These are phyloP conservation scores for Xerocomus nothofagi DNA, from an alignment of 1,284 basidiomycete genomes.

Conservation along the genomic window DNA sequence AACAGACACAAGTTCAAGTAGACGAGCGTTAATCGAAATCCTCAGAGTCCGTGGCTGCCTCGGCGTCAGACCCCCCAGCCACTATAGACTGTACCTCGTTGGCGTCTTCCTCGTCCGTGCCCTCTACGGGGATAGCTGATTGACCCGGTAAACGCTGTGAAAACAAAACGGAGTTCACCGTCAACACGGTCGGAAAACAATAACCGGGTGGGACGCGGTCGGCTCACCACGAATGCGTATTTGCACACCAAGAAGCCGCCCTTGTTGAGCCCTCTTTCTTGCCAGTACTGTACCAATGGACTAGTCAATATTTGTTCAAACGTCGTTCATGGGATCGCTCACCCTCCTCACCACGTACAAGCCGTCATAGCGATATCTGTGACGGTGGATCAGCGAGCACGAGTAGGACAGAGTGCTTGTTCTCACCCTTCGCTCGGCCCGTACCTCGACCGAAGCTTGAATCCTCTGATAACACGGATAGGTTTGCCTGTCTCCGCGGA, in stretches of 20 bases:
- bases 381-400: not conserved
- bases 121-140: conserved; percentile 48
- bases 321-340: conserved; percentile 5
- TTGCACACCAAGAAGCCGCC: conserved; percentile 76
- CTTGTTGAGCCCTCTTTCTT: conserved; percentile 62
- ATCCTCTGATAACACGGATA: conserved; percentile 81
- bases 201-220: not conserved
- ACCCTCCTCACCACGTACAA: conserved; percentile 77
- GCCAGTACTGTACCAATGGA: conserved; percentile 54
- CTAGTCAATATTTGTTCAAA: not conserved
- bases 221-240: conserved; percentile 68
- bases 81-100: conserved; percentile 14
- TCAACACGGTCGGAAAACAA: conserved; percentile 4
- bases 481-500: conserved; percentile 75
- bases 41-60: not conserved
- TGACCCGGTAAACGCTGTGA: conserved; percentile 61
- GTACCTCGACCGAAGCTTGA: conserved; percentile 66
- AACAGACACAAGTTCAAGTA: not conserved
- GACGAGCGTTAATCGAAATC: not conserved
- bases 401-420: not conserved
- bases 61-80: conserved; percentile 14
- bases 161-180: not conserved
- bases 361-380: conserved; percentile 82
- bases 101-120: conserved; percentile 15
- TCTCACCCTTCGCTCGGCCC: conserved; percentile 70